These are phyloP conservation scores for Lepiota venenata DNA, from an alignment of 768 basidiomycete genomes.

Conservation along the genomic window DNA sequence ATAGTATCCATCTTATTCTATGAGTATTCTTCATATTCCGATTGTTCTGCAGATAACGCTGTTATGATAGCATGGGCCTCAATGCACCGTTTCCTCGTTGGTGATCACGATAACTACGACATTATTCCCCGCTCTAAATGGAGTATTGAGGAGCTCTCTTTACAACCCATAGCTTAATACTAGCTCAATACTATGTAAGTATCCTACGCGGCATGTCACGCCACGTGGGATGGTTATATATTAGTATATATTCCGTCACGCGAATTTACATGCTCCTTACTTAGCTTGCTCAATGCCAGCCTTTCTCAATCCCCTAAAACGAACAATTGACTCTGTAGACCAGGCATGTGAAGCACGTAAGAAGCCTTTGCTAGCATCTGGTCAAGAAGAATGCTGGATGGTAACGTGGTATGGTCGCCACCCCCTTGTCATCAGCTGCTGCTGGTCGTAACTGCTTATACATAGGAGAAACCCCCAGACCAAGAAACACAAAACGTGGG, in stretches of 20 bases:
- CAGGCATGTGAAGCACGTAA: slow-evolving; percentile 26
- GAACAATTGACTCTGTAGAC: slow-evolving; percentile 12
- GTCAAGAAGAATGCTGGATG: slow-evolving; percentile 59
- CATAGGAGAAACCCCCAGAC: slow-evolving; percentile 65
- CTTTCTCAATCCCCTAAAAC: slow-evolving; percentile 15
- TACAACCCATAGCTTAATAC: slow-evolving; percentile 6
- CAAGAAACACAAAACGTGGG: slow-evolving; percentile 91
- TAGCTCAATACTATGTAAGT: not conserved
- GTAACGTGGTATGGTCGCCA: slow-evolving; percentile 60
- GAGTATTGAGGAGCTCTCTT: slow-evolving; percentile 60
- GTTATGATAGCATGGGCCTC: slow-evolving; percentile 96
- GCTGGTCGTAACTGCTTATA: not conserved
- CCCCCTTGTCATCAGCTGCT: not conserved
- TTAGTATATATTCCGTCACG: slow-evolving; percentile 1
- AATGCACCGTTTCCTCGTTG: slow-evolving; percentile 70
- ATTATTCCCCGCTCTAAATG: slow-evolving; percentile 68
- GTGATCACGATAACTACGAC: slow-evolving; percentile 58
- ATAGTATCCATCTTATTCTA: slow-evolving; percentile 12
- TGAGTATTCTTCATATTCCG: not conserved
- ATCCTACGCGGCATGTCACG: not conserved
- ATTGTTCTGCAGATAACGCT: slow-evolving; percentile 70
- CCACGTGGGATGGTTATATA: slow-evolving; percentile 1
- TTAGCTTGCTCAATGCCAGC: slow-evolving; percentile 19
- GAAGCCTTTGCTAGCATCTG: slow-evolving; percentile 22
- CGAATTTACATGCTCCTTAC: not conserved